Evolutionary conservation across 139 green algal species (phyloP).

Genomic region (Picochlorum sp.): DNA sequence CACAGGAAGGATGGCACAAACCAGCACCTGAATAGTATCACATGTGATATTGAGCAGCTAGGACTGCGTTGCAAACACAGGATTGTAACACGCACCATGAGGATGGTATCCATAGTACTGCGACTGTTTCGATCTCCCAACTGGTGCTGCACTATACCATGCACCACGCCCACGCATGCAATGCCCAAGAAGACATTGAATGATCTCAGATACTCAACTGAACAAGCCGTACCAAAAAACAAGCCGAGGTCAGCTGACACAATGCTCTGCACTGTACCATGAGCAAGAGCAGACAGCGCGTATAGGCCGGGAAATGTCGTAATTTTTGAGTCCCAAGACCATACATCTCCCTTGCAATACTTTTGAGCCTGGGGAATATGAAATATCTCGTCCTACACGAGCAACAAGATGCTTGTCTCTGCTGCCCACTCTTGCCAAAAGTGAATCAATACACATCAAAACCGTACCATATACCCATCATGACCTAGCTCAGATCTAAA

Average conservation of each 20-base stretch:
- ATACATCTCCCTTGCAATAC: constrained; percentile 69
- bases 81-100: too few relatives aligned
- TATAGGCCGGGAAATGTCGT: constrained; percentile 92
- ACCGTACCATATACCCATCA: too few relatives aligned
- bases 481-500: too few relatives aligned
- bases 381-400: constrained; percentile 83
- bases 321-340: constrained; percentile 84
- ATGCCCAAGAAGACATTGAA: too few relatives aligned
- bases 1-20: constrained; percentile 50
- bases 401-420: too few relatives aligned
- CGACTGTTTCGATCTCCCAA: too few relatives aligned
- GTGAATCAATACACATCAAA: too few relatives aligned
- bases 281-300: constrained; percentile 31
- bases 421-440: too few relatives aligned
- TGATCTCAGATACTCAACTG: neutral
- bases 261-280: neutral
- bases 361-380: constrained; percentile 77
- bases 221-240: neutral
- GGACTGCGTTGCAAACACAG: too few relatives aligned
- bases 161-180: too few relatives aligned
- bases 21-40: constrained; percentile 20
- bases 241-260: neutral
- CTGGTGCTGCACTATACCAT: too few relatives aligned
- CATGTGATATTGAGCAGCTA: neutral
- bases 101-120: too few relatives aligned